Base-by-base conservation (phyloP, 768 basidiomycete genomes). In the Trametes cubensis region DNA sequence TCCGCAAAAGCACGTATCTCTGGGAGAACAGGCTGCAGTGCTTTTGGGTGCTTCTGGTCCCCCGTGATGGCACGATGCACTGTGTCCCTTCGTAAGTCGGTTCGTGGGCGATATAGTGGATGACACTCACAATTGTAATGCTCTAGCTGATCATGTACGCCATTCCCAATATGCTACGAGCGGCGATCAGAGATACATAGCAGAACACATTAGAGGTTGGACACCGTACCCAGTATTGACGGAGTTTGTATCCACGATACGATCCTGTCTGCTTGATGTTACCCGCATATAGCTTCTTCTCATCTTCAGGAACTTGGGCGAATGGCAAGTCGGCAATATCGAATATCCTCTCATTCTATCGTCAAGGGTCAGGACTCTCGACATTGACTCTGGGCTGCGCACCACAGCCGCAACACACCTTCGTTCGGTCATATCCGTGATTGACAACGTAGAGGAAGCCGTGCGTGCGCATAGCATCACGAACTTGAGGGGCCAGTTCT, bases 121-220 rank as follows among this genome's bases (percentile, higher is more conserved):
- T 3, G 28, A 7, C 3, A 28, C 81, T 59, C 60, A 87, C 86
- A 76, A 60, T 83, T 85, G 63, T 88, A 88, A 54, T 82, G 76
- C 66, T 88, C 86, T 14, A 86, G 64, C 65, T 86, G 83, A 64
- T 88, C 87, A 14, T 72, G 79, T 25, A 88, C 81, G 3, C 86
- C 86, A 15, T 78, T 79, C 38, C 82, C 83, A 47, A 87, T 82
- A 55, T 84, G 82, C 86, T 88, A 54, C 10, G 50, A 14, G 39
- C 44, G 13, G 49, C 40, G 15, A 17, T 17, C 1, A 51, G 42
- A 42, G 50, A 14, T 18, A 15, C n/a, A n/a, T n/a, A 15, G 15
- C 20, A 34, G n/a, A 13, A 18, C n/a, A 20, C 21, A 13, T 30
- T 21, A 17, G 34, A 0, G 39, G 57, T 53, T 49, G 39, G 13